Evolutionary conservation across 2,329 filamentous ascomycete species (phyloP).

Genomic region (Hyphodiscus sp.): DNA sequence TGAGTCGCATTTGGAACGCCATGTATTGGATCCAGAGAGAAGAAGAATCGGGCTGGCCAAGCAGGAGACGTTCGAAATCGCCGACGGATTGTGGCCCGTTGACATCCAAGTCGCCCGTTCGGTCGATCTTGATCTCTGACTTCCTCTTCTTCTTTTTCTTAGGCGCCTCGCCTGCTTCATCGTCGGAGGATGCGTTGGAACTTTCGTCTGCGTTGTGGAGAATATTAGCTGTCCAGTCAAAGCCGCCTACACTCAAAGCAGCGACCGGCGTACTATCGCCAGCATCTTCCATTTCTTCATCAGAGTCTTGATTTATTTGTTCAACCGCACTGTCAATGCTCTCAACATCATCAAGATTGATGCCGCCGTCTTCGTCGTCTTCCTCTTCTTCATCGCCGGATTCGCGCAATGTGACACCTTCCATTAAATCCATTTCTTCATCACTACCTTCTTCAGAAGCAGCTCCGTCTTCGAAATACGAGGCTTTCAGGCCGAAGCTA

Average conservation of each 20-base stretch:
- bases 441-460: slow-evolving; percentile 42
- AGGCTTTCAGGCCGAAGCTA: slow-evolving; percentile 87
- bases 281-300: slow-evolving; percentile 31
- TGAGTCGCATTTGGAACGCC: slow-evolving; percentile 94
- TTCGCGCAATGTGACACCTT: slow-evolving; percentile 36
- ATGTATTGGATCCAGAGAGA: slow-evolving; percentile 95
- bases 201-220: slow-evolving; percentile 45
- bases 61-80: slow-evolving; percentile 88
- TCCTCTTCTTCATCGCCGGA: slow-evolving; percentile 42
- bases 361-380: slow-evolving; percentile 33
- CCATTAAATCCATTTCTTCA: slow-evolving; percentile 38
- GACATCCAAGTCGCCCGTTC: slow-evolving; percentile 84
- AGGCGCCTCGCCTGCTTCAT: slow-evolving; percentile 32
- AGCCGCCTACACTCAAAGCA: slow-evolving; percentile 67
- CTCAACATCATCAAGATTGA: slow-evolving; percentile 31
- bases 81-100: slow-evolving; percentile 83
- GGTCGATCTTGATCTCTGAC: slow-evolving; percentile 74
- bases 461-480: slow-evolving; percentile 66
- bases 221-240: slow-evolving; percentile 77
- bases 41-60: slow-evolving; percentile 90
- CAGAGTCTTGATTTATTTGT: slow-evolving; percentile 13
- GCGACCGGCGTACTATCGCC: slow-evolving; percentile 28
- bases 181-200: slow-evolving; percentile 35
- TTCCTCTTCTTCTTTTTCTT: slow-evolving; percentile 74
- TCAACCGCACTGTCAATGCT: slow-evolving; percentile 36